Evolutionary conservation across 371 early-diverging fungal genomes (phyloP), one percentile per base, ranked within the genome.

Genomic region (Pancytospora philotis): DNA sequence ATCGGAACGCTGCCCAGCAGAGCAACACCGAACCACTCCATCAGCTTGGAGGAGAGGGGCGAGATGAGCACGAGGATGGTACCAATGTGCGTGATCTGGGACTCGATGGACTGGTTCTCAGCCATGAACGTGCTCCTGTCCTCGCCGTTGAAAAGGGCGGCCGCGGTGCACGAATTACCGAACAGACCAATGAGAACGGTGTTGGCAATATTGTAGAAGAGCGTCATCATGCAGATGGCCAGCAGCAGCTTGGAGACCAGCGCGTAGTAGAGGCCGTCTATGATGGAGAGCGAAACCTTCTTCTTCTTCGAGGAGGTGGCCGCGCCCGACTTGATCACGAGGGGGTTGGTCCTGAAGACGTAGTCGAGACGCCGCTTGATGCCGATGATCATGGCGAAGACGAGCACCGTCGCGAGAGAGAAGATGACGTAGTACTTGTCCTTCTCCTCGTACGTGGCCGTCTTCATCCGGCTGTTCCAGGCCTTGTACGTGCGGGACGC

Each of bases 151-250:
- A 22, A 16, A 45, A 16, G 16, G 16, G 45, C 45, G 22, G 45
- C 45, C 16, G 45, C 16, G 16, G 45, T 22, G 22, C 22, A 45
- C 22, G 45, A 45, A 22, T 16, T 22, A 45, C 22, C 22, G 45
- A 22, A 16, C 16, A 45, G 45, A 16, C 16, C 45, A 16, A 22
- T 45, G 22, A 55, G 27, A 10, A 55, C 16, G 34, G 27, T 55
- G 10, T 27, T 55, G 55, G 10, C 27, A 10, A 65, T 34, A 27
- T 65, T 65, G 53, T 65, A 65, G 4, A 56, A 56, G 3, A 65
- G 28, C 3, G 66, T 6, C 4, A 65, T 59, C 6, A 31, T 36
- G 4, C 6, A 8, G 35, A 65, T 65, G 4, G 8, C 22, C 10
- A 65, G 13, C 3, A 65, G 31, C 19, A 65, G 45, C 39, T 38